phyloP scores from a whole-genome alignment of 768 basidiomycete genomes.

The Phylloporus sp. region DNA sequence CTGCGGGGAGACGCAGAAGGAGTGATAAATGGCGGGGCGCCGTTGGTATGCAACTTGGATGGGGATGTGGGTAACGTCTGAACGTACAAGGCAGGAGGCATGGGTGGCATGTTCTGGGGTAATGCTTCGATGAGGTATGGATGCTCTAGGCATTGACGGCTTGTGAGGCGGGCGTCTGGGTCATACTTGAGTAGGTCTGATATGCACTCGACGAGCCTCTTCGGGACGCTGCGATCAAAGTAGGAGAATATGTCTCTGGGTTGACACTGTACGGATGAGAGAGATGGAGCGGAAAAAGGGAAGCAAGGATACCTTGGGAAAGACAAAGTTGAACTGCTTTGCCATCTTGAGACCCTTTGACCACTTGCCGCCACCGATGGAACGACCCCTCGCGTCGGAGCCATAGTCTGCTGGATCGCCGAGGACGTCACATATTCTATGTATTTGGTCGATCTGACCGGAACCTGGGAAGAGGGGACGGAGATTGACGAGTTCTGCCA shows the following conservation, averaged over 20 bases:
- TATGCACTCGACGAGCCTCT: conserved; percentile 86
- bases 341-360: conserved; percentile 81
- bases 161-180: conserved; percentile 80
- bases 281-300: too few species aligned
- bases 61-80: conserved; percentile 35
- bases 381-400: conserved; percentile 58
- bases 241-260: conserved; percentile 66
- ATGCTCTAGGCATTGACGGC: conserved; percentile 82
- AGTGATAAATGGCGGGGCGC: conserved; percentile 34
- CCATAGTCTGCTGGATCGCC: conserved; percentile 92
- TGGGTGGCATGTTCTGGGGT: conserved; percentile 59
- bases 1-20: conserved; percentile 40
- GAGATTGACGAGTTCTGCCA: conserved; percentile 94
- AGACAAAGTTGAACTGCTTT: conserved; percentile 76
- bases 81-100: conserved; percentile 48
- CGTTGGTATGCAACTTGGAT: conserved; percentile 34
- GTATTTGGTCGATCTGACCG: conserved; percentile 89
- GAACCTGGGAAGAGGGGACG: conserved; percentile 93
- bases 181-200: conserved; percentile 89
- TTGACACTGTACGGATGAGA: too few species aligned
- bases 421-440: conserved; percentile 84
- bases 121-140: conserved; percentile 81
- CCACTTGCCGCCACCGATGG: conserved; percentile 88
- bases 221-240: conserved; percentile 75
- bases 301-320: conserved; percentile 71